Evolutionary conservation across 2,329 filamentous ascomycete genomes (phyloP).

Genomic region (Sodiomyces alkalinus): DNA sequence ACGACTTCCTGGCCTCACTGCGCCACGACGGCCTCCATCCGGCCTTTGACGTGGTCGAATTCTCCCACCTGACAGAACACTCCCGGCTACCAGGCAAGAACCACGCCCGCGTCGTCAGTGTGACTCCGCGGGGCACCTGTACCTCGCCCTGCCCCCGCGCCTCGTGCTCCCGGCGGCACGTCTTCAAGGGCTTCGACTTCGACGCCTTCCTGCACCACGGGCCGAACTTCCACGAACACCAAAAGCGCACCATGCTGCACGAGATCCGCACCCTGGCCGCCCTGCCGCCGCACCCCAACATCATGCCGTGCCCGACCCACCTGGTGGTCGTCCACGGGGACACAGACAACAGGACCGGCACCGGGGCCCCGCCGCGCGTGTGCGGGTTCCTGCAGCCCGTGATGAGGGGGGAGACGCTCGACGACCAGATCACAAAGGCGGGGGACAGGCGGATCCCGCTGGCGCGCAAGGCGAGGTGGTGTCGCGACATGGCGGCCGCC

Average conservation of each 20-base stretch:
- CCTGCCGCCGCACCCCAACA: conserved; percentile 9
- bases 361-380: conserved; percentile 1
- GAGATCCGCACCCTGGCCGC: conserved; percentile 7
- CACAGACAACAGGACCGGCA: not conserved
- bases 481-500: conserved; percentile 10
- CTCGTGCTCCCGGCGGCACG: too few relatives aligned
- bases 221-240: conserved; percentile 3
- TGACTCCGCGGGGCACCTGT: not conserved
- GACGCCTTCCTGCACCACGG: conserved; percentile 2
- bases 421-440: conserved; percentile 6
- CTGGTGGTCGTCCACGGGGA: conserved; percentile 5
- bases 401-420: conserved; percentile 5
- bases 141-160: not conserved
- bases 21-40: not conserved
- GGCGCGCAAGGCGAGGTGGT: conserved; percentile 9
- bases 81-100: conserved; percentile 6
- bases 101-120: conserved; percentile 4
- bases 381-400: conserved; percentile 9
- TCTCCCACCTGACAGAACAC: conserved; percentile 4
- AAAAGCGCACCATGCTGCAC: conserved; percentile 7
- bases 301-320: conserved; percentile 6
- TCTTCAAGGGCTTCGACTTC: conserved; percentile 9
- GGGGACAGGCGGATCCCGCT: conserved; percentile 7
- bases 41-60: conserved; percentile 3
- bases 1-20: not conserved